Conservation (phyloP, 2,329 filamentous ascomycete genomes). For the Aspergillus sp. region DNA sequence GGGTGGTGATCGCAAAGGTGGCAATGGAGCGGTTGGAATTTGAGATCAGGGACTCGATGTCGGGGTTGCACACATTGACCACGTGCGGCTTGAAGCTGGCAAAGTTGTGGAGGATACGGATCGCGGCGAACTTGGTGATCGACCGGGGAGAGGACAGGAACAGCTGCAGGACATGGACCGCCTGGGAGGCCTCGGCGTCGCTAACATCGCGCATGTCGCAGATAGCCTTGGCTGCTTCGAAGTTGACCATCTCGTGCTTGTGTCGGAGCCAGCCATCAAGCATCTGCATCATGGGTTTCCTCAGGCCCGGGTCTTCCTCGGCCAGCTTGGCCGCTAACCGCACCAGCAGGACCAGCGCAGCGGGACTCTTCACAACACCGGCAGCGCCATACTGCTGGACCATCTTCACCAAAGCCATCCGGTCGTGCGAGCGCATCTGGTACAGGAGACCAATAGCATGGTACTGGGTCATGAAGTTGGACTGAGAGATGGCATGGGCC, state of each 20-base stretch:
- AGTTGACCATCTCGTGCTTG: conserved; percentile 99
- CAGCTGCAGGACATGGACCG: conserved; percentile 90
- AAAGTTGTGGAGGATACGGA: conserved; percentile 93
- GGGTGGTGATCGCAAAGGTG: conserved; percentile 95
- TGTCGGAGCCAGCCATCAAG: conserved; percentile 95
- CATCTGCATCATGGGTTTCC: conserved; percentile 95
- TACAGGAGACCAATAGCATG: conserved; percentile 96
- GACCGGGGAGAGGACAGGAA: conserved; percentile 95
- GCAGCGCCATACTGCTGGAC: conserved; percentile 96
- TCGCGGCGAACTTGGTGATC: conserved; percentile 95
- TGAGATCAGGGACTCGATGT: conserved; percentile 94
- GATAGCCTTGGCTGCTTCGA: conserved; percentile 97
- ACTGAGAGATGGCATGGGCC: conserved; percentile 70
- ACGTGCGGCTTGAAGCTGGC: conserved; percentile 94
- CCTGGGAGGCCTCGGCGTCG: conserved; percentile 85
- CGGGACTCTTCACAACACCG: conserved; percentile 91
- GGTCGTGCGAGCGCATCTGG: conserved; percentile 95
- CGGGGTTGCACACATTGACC: conserved; percentile 90
- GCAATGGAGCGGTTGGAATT: conserved; percentile 97
- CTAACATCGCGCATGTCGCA: conserved; percentile 92
- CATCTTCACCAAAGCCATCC: conserved; percentile 99
- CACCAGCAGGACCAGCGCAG: conserved; percentile 88
- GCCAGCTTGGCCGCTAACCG: conserved; percentile 89
- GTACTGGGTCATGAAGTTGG: conserved; percentile 97
- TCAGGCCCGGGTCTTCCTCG: conserved; percentile 83